These are phyloP conservation scores for Pythium periplocum DNA, from an alignment of 352 stramenopile genomes.

Conservation along the genomic window DNA sequence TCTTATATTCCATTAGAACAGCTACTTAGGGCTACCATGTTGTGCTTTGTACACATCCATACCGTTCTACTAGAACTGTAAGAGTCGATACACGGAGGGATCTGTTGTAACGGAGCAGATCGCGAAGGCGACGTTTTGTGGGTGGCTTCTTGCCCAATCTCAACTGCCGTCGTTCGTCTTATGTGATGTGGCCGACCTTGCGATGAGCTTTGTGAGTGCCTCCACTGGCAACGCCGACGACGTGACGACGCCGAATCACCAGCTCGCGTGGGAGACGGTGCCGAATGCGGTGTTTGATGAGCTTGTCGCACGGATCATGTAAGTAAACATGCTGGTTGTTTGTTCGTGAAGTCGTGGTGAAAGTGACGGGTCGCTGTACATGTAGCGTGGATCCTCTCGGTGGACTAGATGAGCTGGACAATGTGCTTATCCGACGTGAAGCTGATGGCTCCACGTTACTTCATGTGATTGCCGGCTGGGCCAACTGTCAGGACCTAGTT, in stretches of 20 bases:
- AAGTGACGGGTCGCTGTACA: neutral
- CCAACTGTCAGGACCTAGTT: constrained; percentile 47
- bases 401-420: constrained; percentile 24
- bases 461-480: constrained; percentile 49
- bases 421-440: constrained; percentile 23
- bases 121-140: no score
- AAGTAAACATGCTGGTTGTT: constrained; percentile 3
- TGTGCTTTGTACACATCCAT: no score
- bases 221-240: no score
- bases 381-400: constrained; percentile 32
- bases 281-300: constrained; percentile 29
- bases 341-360: neutral
- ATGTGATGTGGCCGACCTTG: no score
- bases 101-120: no score
- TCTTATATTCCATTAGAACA: no score
- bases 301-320: constrained; percentile 36
- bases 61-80: no score
- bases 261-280: constrained; percentile 20
- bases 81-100: no score
- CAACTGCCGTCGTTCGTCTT: no score
- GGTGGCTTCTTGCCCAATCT: no score
- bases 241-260: neutral
- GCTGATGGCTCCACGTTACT: constrained; percentile 49
- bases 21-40: no score
- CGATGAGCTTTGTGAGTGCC: no score